These are phyloP conservation scores for Cyanodermella asteris DNA, from an alignment of 2,329 filamentous ascomycete species.

Conservation along the genomic window DNA sequence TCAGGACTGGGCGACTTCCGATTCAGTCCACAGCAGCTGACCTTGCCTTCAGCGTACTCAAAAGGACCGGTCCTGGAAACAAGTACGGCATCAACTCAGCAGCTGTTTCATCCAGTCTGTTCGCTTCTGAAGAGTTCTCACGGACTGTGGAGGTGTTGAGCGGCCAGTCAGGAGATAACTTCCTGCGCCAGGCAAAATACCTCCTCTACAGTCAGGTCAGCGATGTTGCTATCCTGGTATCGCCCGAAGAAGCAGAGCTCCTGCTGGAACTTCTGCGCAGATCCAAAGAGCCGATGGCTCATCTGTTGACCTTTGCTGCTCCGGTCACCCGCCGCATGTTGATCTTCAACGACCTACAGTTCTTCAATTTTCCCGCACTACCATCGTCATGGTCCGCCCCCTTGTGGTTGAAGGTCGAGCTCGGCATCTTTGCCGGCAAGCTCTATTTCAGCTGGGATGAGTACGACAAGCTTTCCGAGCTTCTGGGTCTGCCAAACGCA, in stretches of 20 bases:
- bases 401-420: conserved; percentile 31
- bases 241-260: conserved; percentile 39
- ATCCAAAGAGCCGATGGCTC: conserved; percentile 9
- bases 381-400: conserved; percentile 22
- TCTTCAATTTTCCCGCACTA: conserved; percentile 29
- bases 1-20: conserved; percentile 20
- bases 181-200: conserved; percentile 34
- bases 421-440: conserved; percentile 38
- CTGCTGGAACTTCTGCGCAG: conserved; percentile 25
- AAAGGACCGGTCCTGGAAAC: neutral
- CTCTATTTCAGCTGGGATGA: conserved; percentile 36
- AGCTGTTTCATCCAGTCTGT: conserved; percentile 10
- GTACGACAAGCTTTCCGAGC: conserved; percentile 2
- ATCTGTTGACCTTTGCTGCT: conserved; percentile 35
- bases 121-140: conserved; percentile 25
- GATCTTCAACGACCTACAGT: conserved; percentile 32
- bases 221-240: conserved; percentile 32
- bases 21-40: conserved; percentile 4
- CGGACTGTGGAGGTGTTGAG: conserved; percentile 20
- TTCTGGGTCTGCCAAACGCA: conserved; percentile 2
- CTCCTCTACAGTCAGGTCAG: conserved; percentile 31
- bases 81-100: neutral
- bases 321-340: conserved; percentile 39
- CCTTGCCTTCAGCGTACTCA: neutral
- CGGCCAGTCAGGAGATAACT: conserved; percentile 19